Evolutionary conservation across 345 rosid species (phyloP).

Genomic region (Boechera retrofracta): DNA sequence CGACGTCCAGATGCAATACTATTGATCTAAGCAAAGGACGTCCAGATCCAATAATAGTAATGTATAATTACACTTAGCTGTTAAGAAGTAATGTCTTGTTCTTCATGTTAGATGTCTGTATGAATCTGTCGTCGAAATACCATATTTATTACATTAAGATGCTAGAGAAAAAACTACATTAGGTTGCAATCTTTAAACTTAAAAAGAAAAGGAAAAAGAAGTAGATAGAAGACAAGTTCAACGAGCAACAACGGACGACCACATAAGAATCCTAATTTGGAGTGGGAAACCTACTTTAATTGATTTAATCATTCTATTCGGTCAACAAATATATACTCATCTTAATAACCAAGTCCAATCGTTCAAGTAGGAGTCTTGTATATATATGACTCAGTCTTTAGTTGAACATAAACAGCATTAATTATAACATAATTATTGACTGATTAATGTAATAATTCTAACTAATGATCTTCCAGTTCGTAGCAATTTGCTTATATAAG

Average conservation of each 20-base stretch:
- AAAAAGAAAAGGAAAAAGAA: not conserved
- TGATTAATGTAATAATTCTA: not conserved
- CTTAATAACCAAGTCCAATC: constrained; percentile 36
- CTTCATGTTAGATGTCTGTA: not conserved
- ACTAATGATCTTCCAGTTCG: not conserved
- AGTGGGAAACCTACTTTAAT: constrained; percentile 23
- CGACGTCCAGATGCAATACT: too few relatives aligned
- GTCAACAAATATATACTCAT: constrained; percentile 31
- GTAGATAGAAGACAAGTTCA: constrained; percentile 15
- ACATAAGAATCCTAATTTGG: constrained; percentile 14
- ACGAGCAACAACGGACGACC: constrained; percentile 18
- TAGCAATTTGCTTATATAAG: not conserved
- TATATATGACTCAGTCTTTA: constrained; percentile 39
- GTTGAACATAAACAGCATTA: constrained; percentile 20
- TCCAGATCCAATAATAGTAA: too few relatives aligned
- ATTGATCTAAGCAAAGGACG: too few relatives aligned
- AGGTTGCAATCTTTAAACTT: not conserved
- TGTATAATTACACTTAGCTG: too few relatives aligned
- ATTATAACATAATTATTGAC: not conserved
- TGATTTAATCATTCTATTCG: constrained; percentile 29
- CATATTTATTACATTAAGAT: not conserved
- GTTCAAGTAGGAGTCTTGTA: constrained; percentile 33
- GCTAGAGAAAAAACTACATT: not conserved
- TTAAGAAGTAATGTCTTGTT: not conserved
- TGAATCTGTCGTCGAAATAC: not conserved